Percentiles rank a stretch among this genome's conserved stretches.
These are phyloP conservation scores for Crithidia bombi DNA, from an alignment of 208 protist species.

Conservation along the genomic window DNA sequence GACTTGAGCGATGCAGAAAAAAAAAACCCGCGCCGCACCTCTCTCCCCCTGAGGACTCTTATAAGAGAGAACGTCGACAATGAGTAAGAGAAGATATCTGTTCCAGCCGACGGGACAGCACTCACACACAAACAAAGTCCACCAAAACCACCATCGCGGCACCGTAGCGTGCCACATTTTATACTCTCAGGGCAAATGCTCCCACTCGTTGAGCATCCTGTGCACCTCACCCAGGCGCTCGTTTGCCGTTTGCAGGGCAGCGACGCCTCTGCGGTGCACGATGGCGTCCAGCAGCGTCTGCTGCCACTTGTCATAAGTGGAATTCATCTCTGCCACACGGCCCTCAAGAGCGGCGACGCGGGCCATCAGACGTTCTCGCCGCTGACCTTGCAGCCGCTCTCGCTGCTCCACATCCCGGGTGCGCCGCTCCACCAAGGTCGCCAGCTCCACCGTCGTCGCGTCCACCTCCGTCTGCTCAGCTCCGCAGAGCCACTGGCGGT, in stretches of 20 bases:
- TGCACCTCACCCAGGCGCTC: constrained; percentile 70
- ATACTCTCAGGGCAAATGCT: constrained; percentile 35
- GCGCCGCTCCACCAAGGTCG: constrained; percentile 14
- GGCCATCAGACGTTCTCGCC: constrained; percentile 33
- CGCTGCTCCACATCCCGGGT: constrained; percentile 15
- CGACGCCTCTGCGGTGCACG: constrained; percentile 58
- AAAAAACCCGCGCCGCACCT: no score
- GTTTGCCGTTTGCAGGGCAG: constrained; percentile 61
- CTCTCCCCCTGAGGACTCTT: no score
- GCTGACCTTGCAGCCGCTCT: constrained; percentile 30
- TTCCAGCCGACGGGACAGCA: no score
- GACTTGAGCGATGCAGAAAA: no score
- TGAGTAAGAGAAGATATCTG: no score
- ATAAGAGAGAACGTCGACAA: no score
- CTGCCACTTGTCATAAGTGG: constrained; percentile 31
- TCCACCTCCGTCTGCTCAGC: constrained; percentile 26
- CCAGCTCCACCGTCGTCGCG: constrained; percentile 17
- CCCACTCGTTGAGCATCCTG: constrained; percentile 54
- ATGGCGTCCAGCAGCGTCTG: constrained; percentile 68
- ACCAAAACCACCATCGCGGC: no score
- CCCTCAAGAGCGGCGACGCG: constrained; percentile 36
- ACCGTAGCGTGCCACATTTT: no score
- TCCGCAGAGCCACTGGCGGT: constrained; percentile 35
- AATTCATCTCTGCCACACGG: constrained; percentile 19
- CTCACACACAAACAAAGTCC: no score